Percentiles rank a stretch among this genome's conserved stretches.
Evolutionary conservation across 2,329 filamentous ascomycete genomes (phyloP).

Genomic region (Cladorrhinum sp.): DNA sequence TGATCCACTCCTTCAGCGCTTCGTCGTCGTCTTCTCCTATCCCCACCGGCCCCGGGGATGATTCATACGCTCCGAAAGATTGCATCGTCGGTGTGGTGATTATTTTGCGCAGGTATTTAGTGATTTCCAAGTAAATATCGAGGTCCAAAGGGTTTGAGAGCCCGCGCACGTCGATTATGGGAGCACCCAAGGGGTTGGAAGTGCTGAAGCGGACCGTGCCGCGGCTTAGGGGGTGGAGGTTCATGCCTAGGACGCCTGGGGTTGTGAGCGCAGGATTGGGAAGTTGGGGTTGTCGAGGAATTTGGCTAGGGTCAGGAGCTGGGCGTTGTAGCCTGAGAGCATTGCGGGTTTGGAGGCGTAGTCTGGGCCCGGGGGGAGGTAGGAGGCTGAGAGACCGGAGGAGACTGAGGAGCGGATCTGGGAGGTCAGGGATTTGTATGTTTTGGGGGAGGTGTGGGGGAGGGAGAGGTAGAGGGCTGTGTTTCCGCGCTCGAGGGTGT

Average conservation of each 20-base stretch:
- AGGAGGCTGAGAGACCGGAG: slow-evolving; percentile 8
- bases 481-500: slow-evolving; percentile 35
- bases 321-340: slow-evolving; percentile 19
- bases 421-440: slow-evolving; percentile 3
- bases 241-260: no score
- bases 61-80: slow-evolving; percentile 34
- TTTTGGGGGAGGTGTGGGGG: slow-evolving; percentile 17
- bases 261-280: slow-evolving; percentile 15
- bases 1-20: slow-evolving; percentile 12
- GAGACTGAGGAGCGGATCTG: slow-evolving; percentile 13
- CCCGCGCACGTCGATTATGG: slow-evolving; percentile 37
- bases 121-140: slow-evolving; percentile 42
- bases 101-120: slow-evolving; percentile 30
- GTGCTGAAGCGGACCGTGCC: slow-evolving; percentile 26
- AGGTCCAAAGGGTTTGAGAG: slow-evolving; percentile 50
- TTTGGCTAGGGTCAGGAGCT: slow-evolving; percentile 16
- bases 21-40: slow-evolving; percentile 20
- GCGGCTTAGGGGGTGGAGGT: slow-evolving; percentile 29
- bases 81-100: slow-evolving; percentile 26
- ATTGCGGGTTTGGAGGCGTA: slow-evolving; percentile 12
- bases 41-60: slow-evolving; percentile 34
- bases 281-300: slow-evolving; percentile 13
- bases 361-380: slow-evolving; percentile 19
- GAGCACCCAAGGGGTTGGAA: slow-evolving; percentile 33
- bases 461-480: slow-evolving; percentile 31